Conservation (phyloP, 352 stramenopile genomes). For the Achlya hypogyna region DNA sequence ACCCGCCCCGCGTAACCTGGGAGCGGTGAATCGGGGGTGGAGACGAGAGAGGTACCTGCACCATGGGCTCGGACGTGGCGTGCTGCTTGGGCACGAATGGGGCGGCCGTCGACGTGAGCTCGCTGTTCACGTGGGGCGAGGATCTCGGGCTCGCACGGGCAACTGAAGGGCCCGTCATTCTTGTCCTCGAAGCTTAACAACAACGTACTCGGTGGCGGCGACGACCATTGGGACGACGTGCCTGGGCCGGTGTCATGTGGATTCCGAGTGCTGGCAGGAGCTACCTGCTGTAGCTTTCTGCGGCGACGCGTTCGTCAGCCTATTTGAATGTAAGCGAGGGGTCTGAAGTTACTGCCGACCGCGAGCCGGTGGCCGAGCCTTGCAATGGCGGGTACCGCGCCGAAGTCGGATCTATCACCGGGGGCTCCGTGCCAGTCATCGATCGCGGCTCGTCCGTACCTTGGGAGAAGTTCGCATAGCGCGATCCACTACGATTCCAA, state of each 20-base stretch:
- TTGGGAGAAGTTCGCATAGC: not conserved
- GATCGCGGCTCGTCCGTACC: not conserved
- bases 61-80: not conserved
- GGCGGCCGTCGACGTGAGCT: conserved; percentile 13
- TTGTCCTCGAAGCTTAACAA: too few relatives aligned
- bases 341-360: too few relatives aligned
- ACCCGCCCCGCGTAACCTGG: conserved; percentile 11
- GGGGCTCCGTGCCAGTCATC: not conserved
- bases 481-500: not conserved
- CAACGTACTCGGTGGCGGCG: not conserved
- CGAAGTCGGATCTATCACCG: not conserved
- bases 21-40: not conserved
- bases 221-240: not conserved
- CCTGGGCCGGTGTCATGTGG: not conserved
- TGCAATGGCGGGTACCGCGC: not conserved
- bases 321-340: too few relatives aligned
- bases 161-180: too few relatives aligned
- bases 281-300: not conserved
- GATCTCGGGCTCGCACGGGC: not conserved
- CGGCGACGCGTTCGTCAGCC: not conserved
- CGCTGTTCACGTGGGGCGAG: not conserved
- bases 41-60: conserved; percentile 5
- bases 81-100: conserved; percentile 15
- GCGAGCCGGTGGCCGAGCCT: not conserved
- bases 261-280: not conserved